These are phyloP conservation scores for Aspergillus felis DNA, from an alignment of 2,329 filamentous ascomycete species.

Conservation along the genomic window DNA sequence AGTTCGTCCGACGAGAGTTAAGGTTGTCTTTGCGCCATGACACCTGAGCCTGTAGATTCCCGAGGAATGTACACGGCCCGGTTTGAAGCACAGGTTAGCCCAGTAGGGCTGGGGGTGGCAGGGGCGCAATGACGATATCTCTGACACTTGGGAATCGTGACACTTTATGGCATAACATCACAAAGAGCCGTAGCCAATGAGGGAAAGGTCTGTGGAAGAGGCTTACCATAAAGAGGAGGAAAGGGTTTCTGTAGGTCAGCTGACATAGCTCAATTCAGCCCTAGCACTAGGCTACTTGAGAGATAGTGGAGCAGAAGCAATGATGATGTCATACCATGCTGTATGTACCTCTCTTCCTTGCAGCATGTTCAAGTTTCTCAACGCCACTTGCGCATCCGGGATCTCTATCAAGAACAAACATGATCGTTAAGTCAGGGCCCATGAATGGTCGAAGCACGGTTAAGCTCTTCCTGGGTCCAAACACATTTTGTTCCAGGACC, in stretches of 20 bases:
- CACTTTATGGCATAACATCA: neutral
- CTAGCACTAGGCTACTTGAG: neutral
- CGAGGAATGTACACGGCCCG: neutral
- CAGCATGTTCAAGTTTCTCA: neutral
- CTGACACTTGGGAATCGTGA: neutral
- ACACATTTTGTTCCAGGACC: neutral
- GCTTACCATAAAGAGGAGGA: neutral
- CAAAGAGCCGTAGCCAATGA: neutral
- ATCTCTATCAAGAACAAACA: neutral
- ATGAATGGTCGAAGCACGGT: neutral
- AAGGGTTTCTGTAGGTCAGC: conserved; percentile 5
- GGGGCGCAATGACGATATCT: neutral
- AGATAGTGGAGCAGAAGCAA: neutral
- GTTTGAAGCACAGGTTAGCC: neutral
- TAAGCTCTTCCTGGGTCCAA: neutral
- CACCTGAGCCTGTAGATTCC: neutral
- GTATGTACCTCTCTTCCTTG: neutral
- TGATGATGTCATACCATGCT: neutral
- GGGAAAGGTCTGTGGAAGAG: neutral
- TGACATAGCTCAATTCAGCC: conserved; percentile 1
- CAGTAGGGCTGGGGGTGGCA: neutral
- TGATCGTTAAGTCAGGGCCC: neutral
- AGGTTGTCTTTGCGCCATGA: conserved; percentile 1
- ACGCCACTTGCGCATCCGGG: neutral
- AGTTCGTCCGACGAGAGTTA: neutral